Evolutionary conservation across 371 early-diverging fungal species (phyloP), one percentile per base, ranked within the genome.

Genomic region (Mortierella sp.): DNA sequence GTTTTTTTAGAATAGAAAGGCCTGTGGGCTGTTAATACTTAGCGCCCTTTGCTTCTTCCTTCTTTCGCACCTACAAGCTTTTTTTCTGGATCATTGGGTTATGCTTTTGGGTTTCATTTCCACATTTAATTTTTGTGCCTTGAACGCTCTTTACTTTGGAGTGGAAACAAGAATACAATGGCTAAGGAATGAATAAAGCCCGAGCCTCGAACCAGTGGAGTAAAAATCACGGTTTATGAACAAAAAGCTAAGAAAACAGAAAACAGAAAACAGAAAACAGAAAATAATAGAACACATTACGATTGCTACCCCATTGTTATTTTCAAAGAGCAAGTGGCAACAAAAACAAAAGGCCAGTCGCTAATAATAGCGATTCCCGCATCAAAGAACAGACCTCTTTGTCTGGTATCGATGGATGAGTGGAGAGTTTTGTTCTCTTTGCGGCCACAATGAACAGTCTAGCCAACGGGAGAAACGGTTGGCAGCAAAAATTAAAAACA

Each of bases 361-460:
- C 65, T 65, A 65, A 65, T 65, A 35, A 65, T 65, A 65, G 65
- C 38, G 65, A 32, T 38, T 65, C 32, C 41, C 4, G 21, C 38
- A 18, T 18, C 65, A 24, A 65, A 38, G 24, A 38, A 65, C 65
- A 38, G 38, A 63, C 63, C 63, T 16, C 56, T 27, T 63, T 29
- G 5, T 14, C 29, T 24, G 21, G 6, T 7, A 63, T 21, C 35
- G 41, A 32, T 21, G 65, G 16, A 1, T 51, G 8, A 2, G 4
- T 60, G 32, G 32, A 60, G 35, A 16, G 60, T 29, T 32, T 58
- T 38, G 7, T 32, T 65, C 38, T 65, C 65, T 65, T 65, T 38
- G 65, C 38, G 24, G 10, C 8, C 65, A 38, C 38, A 8, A 18
- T 6, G 24, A 24, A 65, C 38, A 35, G 38, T 65, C 65, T 65